Conservation (phyloP, 768 basidiomycete species). For the Rhodotorula kratochvilovae region DNA sequence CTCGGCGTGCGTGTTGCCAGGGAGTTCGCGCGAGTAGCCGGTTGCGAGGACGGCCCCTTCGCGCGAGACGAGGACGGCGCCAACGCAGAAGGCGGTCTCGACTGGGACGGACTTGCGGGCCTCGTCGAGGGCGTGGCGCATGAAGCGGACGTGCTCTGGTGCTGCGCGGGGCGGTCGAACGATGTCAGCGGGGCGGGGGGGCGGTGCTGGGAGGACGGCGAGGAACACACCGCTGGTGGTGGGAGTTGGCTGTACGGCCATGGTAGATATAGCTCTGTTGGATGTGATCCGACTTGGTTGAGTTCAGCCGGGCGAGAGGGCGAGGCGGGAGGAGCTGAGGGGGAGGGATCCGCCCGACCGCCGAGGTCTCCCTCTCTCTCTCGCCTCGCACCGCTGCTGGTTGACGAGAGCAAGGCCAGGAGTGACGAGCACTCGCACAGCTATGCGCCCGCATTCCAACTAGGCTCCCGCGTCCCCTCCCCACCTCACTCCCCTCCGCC, state of each 20-base stretch:
- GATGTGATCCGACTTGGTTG: too few species aligned
- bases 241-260: background rate
- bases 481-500: too few species aligned
- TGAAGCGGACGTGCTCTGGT: conserved; percentile 50
- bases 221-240: background rate
- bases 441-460: too few species aligned
- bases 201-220: background rate
- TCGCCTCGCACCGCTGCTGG: too few species aligned
- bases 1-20: conserved; percentile 95
- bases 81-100: conserved; percentile 83
- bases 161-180: background rate
- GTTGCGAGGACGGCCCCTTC: conserved; percentile 56
- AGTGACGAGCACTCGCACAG: too few species aligned
- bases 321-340: too few species aligned
- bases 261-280: background rate
- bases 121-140: conserved; percentile 65
- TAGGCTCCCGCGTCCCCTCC: too few species aligned
- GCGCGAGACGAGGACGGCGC: conserved; percentile 59
- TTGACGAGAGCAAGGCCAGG: too few species aligned
- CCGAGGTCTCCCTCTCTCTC: too few species aligned
- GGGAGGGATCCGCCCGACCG: too few species aligned
- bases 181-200: background rate
- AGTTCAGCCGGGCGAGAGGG: too few species aligned
- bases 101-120: conserved; percentile 66
- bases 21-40: conserved; percentile 83